These are phyloP conservation scores for Phytophthora crassamura DNA, from an alignment of 352 stramenopile species.

Conservation along the genomic window DNA sequence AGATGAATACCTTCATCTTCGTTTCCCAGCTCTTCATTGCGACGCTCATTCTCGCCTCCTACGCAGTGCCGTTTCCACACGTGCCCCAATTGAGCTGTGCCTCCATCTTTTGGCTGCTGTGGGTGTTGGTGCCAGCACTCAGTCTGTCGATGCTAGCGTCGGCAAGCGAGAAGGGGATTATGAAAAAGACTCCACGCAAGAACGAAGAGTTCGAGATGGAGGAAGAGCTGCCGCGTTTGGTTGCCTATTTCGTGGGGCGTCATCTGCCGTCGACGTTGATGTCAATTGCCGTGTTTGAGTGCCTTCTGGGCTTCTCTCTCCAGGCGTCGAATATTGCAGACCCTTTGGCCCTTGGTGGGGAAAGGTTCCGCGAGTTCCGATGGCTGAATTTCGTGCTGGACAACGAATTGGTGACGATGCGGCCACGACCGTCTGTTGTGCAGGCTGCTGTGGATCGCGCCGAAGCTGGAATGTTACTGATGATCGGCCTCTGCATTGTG, in stretches of 20 bases:
- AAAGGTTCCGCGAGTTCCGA: slow-evolving; percentile 40
- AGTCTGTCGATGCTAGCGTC: slow-evolving; percentile 84
- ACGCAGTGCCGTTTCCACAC: slow-evolving; percentile 78
- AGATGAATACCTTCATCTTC: slow-evolving; percentile 88
- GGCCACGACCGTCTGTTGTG: slow-evolving; percentile 55
- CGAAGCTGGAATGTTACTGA: slow-evolving; percentile 76
- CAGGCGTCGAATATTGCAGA: slow-evolving; percentile 33
- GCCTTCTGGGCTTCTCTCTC: slow-evolving; percentile 74
- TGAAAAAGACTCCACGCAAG: slow-evolving; percentile 88
- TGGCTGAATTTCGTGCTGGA: slow-evolving; percentile 77
- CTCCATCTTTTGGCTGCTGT: slow-evolving; percentile 88
- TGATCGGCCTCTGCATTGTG: slow-evolving; percentile 71
- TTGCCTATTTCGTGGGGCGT: slow-evolving; percentile 73
- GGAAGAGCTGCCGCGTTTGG: slow-evolving; percentile 64
- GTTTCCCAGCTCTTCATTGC: slow-evolving; percentile 85
- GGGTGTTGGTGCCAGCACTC: slow-evolving; percentile 76
- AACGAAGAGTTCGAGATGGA: slow-evolving; percentile 75
- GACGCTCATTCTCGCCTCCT: slow-evolving; percentile 72
- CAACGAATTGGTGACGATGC: slow-evolving; percentile 50
- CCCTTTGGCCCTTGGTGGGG: slow-evolving; percentile 13
- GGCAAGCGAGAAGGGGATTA: slow-evolving; percentile 70
- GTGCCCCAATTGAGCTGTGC: slow-evolving; percentile 75
- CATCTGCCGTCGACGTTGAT: slow-evolving; percentile 71
- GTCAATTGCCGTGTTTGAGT: slow-evolving; percentile 72
- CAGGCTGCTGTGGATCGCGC: slow-evolving; percentile 72